Conservation (phyloP, 2,329 filamentous ascomycete species). For the Pseudophaeomoniella oleicola region DNA sequence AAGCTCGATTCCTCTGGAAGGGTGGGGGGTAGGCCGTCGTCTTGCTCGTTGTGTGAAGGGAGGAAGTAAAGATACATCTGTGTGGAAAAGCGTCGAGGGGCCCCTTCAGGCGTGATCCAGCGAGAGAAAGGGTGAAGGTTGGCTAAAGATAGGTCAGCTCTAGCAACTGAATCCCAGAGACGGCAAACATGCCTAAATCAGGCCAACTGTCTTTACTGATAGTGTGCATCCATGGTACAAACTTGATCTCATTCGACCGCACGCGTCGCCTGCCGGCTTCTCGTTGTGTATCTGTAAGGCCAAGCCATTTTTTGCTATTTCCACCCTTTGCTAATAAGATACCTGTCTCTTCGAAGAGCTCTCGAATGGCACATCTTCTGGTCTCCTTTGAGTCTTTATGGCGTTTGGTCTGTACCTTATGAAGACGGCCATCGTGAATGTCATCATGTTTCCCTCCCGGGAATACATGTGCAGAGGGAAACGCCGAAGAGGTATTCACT, state of each 20-base stretch:
- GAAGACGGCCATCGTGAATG: slow-evolving; percentile 56
- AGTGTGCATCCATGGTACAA: slow-evolving; percentile 48
- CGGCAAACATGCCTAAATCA: too few species aligned
- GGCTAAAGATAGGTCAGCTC: too few species aligned
- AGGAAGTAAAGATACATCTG: slow-evolving; percentile 96
- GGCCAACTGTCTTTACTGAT: slow-evolving; percentile 7
- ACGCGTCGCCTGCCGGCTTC: slow-evolving; percentile 54
- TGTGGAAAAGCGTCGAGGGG: slow-evolving; percentile 70
- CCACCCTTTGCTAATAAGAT: slow-evolving; percentile 54
- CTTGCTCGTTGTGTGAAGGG: slow-evolving; percentile 36
- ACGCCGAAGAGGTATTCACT: slow-evolving; percentile 67
- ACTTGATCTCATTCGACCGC: slow-evolving; percentile 50
- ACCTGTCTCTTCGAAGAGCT: slow-evolving; percentile 91
- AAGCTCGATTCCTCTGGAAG: too few species aligned
- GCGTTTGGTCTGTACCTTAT: slow-evolving; percentile 32
- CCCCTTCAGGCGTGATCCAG: slow-evolving; percentile 68
- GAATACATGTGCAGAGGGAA: slow-evolving; percentile 88
- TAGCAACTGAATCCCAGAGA: too few species aligned
- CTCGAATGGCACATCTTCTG: slow-evolving; percentile 68
- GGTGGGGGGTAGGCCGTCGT: too few species aligned
- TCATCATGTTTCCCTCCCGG: slow-evolving; percentile 74
- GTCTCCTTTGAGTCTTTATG: slow-evolving; percentile 63
- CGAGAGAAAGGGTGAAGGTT: slow-evolving; percentile 65
- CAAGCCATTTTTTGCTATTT: slow-evolving; percentile 30
- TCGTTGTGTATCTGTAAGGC: slow-evolving; percentile 47